Percentiles rank a stretch among this genome's conserved stretches.
Evolutionary conservation across 176 grass and related monocot genomes (phyloP).

Genomic region (Avena insularis): DNA sequence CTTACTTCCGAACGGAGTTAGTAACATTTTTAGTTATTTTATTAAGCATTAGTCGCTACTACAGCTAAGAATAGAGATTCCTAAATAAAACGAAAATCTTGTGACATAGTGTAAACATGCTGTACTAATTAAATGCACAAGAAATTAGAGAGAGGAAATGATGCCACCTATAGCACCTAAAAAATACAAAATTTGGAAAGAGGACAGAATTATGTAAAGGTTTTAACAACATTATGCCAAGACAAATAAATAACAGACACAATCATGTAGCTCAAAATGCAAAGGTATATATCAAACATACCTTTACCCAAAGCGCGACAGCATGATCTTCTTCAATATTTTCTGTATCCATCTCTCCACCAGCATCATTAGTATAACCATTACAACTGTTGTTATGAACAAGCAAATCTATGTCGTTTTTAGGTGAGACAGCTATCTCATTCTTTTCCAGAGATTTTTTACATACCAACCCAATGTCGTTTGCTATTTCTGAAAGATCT

Average conservation of each 20-base stretch:
- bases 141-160: background rate
- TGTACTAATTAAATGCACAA: conserved; percentile 40
- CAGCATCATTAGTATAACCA: conserved; percentile 50
- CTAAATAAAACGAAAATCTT: conserved; percentile 12
- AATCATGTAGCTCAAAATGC: background rate
- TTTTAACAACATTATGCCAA: background rate
- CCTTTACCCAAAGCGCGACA: conserved; percentile 95
- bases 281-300: conserved; percentile 43
- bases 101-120: background rate
- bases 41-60: conserved; percentile 2
- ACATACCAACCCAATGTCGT: background rate
- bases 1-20: no score
- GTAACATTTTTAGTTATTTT: background rate
- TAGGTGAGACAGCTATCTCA: conserved; percentile 44
- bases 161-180: background rate
- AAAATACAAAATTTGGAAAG: background rate
- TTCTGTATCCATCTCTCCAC: conserved; percentile 24
- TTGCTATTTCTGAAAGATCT: background rate
- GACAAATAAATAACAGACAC: conserved; percentile 20
- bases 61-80: conserved; percentile 27
- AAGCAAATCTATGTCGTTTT: conserved; percentile 36
- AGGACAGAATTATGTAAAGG: background rate
- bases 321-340: conserved; percentile 64
- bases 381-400: conserved; percentile 48
- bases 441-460: conserved; percentile 36